Conservation (phyloP, 2,329 filamentous ascomycete genomes). For the Colletotrichum kahawae region DNA sequence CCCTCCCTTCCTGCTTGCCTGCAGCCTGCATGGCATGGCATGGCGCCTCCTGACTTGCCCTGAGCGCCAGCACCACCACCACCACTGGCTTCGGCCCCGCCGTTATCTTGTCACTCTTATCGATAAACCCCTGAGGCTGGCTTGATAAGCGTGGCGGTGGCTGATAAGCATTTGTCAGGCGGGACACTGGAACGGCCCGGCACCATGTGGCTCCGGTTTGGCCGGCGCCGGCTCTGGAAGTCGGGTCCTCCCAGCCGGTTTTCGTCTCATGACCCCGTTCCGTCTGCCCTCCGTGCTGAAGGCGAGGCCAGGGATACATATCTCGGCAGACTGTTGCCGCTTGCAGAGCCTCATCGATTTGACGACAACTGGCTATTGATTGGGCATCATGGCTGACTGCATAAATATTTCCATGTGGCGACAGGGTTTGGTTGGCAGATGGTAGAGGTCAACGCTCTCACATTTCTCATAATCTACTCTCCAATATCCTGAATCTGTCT, state of each 20-base stretch:
- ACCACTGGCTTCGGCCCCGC: not conserved
- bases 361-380: not conserved
- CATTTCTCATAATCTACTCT: not conserved
- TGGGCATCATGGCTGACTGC: not conserved
- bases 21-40: not conserved
- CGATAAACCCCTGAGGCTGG: not conserved
- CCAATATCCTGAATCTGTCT: not conserved
- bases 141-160: not conserved
- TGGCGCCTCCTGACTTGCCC: slow-evolving; percentile 2
- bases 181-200: not conserved
- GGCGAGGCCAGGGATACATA: not conserved
- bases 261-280: not conserved
- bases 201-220: slow-evolving; percentile 1
- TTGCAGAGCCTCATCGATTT: not conserved
- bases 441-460: not conserved
- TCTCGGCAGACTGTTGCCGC: not conserved
- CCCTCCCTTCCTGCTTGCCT: not conserved
- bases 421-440: not conserved
- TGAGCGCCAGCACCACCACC: not conserved
- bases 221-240: not conserved
- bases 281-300: not conserved
- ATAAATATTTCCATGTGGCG: not conserved
- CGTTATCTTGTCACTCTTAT: not conserved
- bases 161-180: slow-evolving; percentile 7
- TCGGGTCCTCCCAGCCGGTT: not conserved